Percentiles rank a stretch among this genome's conserved stretches.
phyloP scores from a whole-genome alignment of 768 basidiomycete genomes.

The Russula earlei region DNA sequence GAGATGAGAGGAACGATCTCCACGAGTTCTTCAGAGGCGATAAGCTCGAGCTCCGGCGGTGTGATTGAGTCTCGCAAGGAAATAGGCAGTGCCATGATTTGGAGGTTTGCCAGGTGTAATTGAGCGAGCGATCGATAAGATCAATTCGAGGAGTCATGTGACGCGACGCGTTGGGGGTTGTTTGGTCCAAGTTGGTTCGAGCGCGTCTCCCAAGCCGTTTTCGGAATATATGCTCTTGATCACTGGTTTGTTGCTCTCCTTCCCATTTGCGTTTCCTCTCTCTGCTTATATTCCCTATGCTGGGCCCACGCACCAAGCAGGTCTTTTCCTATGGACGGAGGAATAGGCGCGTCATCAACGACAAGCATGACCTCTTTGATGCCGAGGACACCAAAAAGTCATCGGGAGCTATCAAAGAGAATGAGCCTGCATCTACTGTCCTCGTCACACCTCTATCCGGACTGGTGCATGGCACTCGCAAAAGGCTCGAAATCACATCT shows the following conservation, averaged over 20 bases:
- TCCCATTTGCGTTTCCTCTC: background rate
- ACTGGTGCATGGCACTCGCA: background rate
- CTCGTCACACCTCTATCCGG: background rate
- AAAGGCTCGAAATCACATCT: background rate
- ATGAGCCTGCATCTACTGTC: background rate
- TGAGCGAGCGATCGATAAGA: too few relatives aligned
- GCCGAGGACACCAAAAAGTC: background rate
- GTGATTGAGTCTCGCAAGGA: slow-evolving; percentile 62
- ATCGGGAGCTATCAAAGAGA: background rate
- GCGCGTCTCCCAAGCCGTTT: background rate
- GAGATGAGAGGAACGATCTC: slow-evolving; percentile 83
- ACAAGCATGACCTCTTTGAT: slow-evolving; percentile 20
- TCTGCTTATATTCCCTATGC: slow-evolving; percentile 31
- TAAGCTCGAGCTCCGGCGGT: slow-evolving; percentile 80
- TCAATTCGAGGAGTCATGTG: slow-evolving; percentile 24
- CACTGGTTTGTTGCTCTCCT: background rate
- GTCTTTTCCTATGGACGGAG: slow-evolving; percentile 59
- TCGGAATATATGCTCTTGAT: background rate
- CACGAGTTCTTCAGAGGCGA: slow-evolving; percentile 75
- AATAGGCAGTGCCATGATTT: slow-evolving; percentile 66
- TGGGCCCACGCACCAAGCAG: slow-evolving; percentile 53
- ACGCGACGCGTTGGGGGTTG: slow-evolving; percentile 23
- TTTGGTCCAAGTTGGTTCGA: slow-evolving; percentile 11
- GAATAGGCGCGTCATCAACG: slow-evolving; percentile 48
- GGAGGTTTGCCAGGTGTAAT: background rate